Evolutionary conservation across 768 basidiomycete species (phyloP), one percentile per base, ranked within the genome.

Genomic region (Dictyophora rubrovolvata): DNA sequence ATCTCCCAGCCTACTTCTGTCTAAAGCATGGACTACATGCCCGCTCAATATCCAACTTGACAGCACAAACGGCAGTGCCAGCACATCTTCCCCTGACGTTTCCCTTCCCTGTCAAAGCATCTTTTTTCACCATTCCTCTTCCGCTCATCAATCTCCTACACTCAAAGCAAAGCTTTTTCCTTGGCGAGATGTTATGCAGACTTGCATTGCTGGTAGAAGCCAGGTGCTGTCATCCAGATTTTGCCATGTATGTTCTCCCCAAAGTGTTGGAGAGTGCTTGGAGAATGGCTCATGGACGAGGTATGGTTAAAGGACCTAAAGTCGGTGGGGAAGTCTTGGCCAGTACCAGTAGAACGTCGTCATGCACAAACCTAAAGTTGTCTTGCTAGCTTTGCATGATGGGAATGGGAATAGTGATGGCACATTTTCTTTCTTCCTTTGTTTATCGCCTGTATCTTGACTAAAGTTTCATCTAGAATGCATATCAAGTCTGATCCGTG

Each of bases 351-450:
- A 22, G 14, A 22, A 22, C 4, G 9, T 14, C 4, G 14, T 10
- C 3, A 51, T 18, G 50, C 20, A 14, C 14, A 51, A 51, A 12
- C 9, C 9, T n/a, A 21, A 21, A 2, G 47, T 56, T 16, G 50
- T 53, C 54, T 46, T 12, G 11, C 4, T 49, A 80, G 78, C 69
- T 88, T 50, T 83, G 84, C 8, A 83, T 85, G 1, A 75, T 87
- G 59, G 92, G 86, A 11, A 91, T 93, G 87, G 86, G 84, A 6
- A 89, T 96, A 90, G 88, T 94, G 42, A 87, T 93, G 89, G 86
- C 83, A 62, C 59, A 82, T n/a, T n/a, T n/a, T 72, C 21, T 50
- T 60, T 47, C 34, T 20, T 42, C 16, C 7, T 16, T 9, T 37
- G 3, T 5, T 23, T 28, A 21, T 61, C 53, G 48, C 47, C n/a